These are phyloP conservation scores for Penicillium tannophilum DNA, from an alignment of 495 filamentous ascomycete species.

Conservation along the genomic window DNA sequence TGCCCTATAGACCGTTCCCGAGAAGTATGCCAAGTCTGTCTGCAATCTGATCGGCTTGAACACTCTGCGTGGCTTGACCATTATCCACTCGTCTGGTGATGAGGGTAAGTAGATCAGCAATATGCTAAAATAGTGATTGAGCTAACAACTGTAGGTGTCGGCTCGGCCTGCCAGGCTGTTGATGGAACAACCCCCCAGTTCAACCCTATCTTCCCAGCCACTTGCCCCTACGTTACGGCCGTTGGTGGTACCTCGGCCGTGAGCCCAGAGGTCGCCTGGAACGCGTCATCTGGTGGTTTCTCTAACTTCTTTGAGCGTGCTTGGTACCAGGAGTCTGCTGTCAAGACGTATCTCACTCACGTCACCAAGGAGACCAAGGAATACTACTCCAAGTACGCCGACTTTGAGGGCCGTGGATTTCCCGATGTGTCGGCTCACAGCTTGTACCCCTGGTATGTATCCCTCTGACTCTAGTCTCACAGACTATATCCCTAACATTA, in stretches of 20 bases:
- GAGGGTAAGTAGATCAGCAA: conserved; percentile 50
- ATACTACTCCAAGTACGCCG: conserved; percentile 49
- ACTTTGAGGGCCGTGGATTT: conserved; percentile 63
- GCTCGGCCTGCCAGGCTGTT: conserved; percentile 59
- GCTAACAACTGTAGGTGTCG: conserved; percentile 37
- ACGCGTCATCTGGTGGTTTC: conserved; percentile 64
- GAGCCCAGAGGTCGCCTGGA: conserved; percentile 54
- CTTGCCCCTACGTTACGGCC: conserved; percentile 67
- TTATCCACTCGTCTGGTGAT: conserved; percentile 67
- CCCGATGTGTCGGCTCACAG: conserved; percentile 67
- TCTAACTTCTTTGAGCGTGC: conserved; percentile 62
- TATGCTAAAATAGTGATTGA: neutral
- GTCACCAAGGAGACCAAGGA: conserved; percentile 38
- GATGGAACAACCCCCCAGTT: conserved; percentile 62
- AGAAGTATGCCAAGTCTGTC: conserved; percentile 62
- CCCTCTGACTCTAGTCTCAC: neutral
- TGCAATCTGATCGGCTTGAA: conserved; percentile 70
- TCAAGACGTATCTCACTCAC: conserved; percentile 54
- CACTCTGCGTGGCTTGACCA: conserved; percentile 66
- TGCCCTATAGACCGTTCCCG: conserved; percentile 59
- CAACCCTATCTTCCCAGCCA: conserved; percentile 62
- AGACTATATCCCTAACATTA: neutral
- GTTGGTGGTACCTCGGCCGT: conserved; percentile 62
- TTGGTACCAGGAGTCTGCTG: conserved; percentile 58
- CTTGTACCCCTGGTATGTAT: conserved; percentile 40